Evolutionary conservation across 2,329 filamentous ascomycete species (phyloP).

Genomic region (Sordariomycetes sp.): DNA sequence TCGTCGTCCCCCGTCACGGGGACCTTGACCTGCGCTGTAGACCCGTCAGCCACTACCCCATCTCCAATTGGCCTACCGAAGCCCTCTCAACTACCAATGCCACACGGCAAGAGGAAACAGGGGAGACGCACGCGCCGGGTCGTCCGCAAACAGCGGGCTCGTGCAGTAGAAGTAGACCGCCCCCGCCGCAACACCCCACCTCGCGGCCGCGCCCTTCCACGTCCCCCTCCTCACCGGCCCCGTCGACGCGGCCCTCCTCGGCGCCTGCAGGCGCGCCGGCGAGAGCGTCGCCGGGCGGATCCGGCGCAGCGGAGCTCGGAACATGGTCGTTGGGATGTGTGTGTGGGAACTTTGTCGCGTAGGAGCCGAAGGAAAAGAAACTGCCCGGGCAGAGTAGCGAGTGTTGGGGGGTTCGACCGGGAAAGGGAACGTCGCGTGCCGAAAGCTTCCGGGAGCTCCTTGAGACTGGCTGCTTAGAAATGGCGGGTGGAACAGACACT

Average conservation of each 20-base stretch:
- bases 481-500: neutral
- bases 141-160: conserved; percentile 75
- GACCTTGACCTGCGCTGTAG: conserved; percentile 9
- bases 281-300: conserved; percentile 1
- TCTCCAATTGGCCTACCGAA: neutral
- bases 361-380: neutral
- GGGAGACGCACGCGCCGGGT: conserved; percentile 50
- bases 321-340: neutral
- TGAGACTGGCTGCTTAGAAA: neutral
- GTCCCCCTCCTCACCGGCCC: conserved; percentile 57
- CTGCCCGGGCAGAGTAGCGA: neutral
- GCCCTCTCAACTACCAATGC: neutral
- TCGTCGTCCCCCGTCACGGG: conserved; percentile 44
- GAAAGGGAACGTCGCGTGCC: neutral
- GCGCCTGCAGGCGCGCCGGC: neutral
- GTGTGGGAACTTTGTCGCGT: neutral
- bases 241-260: neutral
- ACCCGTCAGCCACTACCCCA: neutral
- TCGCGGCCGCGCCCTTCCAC: conserved; percentile 66
- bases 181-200: conserved; percentile 67
- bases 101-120: neutral
- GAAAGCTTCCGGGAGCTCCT: neutral
- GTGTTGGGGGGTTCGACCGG: neutral
- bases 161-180: conserved; percentile 94
- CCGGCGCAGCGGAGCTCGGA: neutral